Evolutionary conservation across 2,329 filamentous ascomycete genomes (phyloP), one percentile per base, ranked within the genome.

Genomic region (Verticillium longisporum): DNA sequence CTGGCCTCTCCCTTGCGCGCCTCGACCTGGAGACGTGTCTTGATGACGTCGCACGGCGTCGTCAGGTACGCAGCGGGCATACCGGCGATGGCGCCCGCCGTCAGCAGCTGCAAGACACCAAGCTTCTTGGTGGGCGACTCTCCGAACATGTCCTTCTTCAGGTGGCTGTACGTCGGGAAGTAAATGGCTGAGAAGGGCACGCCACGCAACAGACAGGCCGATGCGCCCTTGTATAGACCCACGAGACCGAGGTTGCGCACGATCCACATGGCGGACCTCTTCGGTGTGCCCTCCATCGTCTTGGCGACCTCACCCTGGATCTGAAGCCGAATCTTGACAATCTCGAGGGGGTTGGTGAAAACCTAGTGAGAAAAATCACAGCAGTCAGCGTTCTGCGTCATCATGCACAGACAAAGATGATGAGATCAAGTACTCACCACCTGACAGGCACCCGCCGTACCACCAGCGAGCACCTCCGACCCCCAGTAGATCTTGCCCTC

Each of bases 101-200:
- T 95, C 64, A 99, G 84, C 61, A 99, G 88, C 78, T 98, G 94
- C 45, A 97, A 63, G 57, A 99, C 84, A 58, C 94, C 91, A 31
- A 99, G 87, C 77, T 91, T 95, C 80, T 97, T 92, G 61, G 88
- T 90, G 6, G 83, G 82, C 11, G 89, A 88, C 79, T 99, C 95
- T 75, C 95, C 94, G 69, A 98, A 99, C 72, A 94, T 80, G 76
- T 97, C 94, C 71, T 84, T 87, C 83, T 99, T 99, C 69, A 99
- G 78, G 73, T 99, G 95, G 73, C 86, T 90, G 81, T 99, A 99
- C 26, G 92, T 89, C 2, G 95, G 94, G 86, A 99, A 99, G 81
- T 99, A 99, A 72, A 99, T 99, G 69, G 92, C 92, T 21, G 94
- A 98, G 81, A 99, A 99, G 55, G 95, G 95, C 50, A 98, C 92